phyloP scores from a whole-genome alignment of 2,329 filamentous ascomycete genomes.

The Podosphaera aphanis region DNA sequence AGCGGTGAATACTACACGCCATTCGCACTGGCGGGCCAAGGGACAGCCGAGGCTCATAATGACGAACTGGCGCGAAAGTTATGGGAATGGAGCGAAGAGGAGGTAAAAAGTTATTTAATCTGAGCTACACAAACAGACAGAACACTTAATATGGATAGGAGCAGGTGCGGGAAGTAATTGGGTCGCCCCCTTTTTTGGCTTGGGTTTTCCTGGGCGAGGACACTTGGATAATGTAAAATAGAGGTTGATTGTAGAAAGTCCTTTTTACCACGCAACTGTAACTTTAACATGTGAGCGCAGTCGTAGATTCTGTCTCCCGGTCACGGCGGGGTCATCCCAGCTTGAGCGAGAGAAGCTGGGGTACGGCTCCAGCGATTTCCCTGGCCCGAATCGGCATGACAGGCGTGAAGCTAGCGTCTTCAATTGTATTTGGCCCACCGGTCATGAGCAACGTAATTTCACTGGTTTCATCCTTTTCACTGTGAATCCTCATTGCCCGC shows the following conservation, averaged over 20 bases:
- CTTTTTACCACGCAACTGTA: no score
- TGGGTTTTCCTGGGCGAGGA: no score
- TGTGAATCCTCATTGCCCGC: background rate
- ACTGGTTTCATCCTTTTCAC: background rate
- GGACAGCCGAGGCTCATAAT: conserved; percentile 8
- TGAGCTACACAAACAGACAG: background rate
- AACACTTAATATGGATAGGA: background rate
- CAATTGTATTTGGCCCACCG: background rate
- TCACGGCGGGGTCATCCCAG: no score
- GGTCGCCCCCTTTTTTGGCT: no score
- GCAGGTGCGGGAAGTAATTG: background rate
- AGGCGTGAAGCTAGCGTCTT: no score
- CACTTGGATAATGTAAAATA: no score
- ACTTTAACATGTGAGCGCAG: no score
- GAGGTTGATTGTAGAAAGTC: no score
- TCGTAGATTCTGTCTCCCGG: no score
- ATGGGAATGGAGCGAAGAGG: conserved; percentile 18
- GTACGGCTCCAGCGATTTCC: no score
- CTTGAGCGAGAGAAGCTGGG: no score
- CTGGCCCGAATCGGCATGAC: no score
- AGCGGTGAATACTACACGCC: conserved; percentile 19
- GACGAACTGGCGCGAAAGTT: conserved; percentile 15
- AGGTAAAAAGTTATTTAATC: conserved; percentile 7
- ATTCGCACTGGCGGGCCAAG: conserved; percentile 15
- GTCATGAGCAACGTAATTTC: background rate